These are phyloP conservation scores for Eucalyptus shirleyi DNA, from an alignment of 345 rosid species.

Conservation along the genomic window DNA sequence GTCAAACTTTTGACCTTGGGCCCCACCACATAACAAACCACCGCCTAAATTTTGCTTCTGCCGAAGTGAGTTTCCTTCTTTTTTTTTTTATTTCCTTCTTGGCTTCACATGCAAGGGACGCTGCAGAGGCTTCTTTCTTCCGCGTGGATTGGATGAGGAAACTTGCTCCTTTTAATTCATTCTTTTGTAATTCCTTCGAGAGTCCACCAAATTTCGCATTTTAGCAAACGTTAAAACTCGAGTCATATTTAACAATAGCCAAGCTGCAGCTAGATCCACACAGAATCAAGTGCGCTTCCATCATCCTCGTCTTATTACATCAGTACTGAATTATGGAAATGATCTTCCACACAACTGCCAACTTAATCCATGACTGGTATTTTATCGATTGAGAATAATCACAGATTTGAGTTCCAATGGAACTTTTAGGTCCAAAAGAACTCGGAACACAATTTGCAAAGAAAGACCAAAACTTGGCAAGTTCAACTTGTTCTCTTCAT, in stretches of 20 bases:
- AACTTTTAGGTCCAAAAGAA: background rate
- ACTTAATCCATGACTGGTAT: background rate
- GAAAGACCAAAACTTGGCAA: background rate
- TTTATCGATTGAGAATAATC: background rate
- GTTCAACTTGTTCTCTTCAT: background rate
- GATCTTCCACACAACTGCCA: background rate
- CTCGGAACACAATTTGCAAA: background rate
- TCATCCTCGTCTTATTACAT: background rate
- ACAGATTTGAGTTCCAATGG: background rate
- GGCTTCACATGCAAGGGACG: no score
- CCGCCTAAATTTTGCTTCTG: no score
- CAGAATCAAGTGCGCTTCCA: slow-evolving; percentile 41
- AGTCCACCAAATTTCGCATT: no score
- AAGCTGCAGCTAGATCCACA: slow-evolving; percentile 46
- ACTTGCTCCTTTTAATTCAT: no score
- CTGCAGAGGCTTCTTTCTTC: no score
- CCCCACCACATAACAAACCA: no score
- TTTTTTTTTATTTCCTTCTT: no score
- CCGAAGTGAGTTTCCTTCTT: no score
- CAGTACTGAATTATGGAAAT: background rate
- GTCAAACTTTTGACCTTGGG: no score
- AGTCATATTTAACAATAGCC: background rate
- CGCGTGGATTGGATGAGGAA: no score
- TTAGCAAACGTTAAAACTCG: no score
- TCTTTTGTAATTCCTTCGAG: no score